A percentile compares a stretch with the other conserved stretches of the same genome.
Evolutionary conservation across 257 asterid genomes (phyloP).

Genomic region (Rubia yunnanensis): DNA sequence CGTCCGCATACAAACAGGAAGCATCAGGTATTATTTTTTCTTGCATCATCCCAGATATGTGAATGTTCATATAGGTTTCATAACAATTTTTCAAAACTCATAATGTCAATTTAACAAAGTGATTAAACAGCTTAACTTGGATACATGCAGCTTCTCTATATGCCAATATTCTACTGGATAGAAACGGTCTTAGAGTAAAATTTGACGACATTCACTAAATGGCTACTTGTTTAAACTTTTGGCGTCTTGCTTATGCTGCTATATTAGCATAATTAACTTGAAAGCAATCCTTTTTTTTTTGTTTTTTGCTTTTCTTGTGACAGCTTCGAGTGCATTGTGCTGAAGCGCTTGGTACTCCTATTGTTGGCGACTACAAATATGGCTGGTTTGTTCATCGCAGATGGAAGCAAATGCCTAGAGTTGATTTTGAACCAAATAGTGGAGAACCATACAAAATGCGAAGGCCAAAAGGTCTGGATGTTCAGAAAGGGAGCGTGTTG

Average conservation of each 20-base stretch:
- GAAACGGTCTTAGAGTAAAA: too few species aligned
- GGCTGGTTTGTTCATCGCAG: conserved; percentile 80
- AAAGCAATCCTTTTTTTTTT: not conserved
- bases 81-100: not conserved
- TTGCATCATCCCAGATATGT: not conserved
- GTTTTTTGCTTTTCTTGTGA: not conserved
- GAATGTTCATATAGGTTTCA: not conserved
- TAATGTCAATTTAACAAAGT: not conserved
- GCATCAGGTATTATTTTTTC: conserved; percentile 58
- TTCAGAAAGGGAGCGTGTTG: conserved; percentile 87
- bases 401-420: conserved; percentile 94
- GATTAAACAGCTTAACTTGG: not conserved
- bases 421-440: conserved; percentile 66
- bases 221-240: too few species aligned
- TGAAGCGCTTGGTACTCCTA: conserved; percentile 93
- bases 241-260: too few species aligned
- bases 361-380: conserved; percentile 85
- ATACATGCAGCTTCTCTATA: not conserved
- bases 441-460: conserved; percentile 61
- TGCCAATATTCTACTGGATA: too few species aligned
- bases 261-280: not conserved
- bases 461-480: conserved; percentile 82
- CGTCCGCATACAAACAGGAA: conserved; percentile 67
- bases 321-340: conserved; percentile 96
- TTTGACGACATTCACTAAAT: too few species aligned